phyloP scores from a whole-genome alignment of 257 asterid species.

The Przewalskia tangutica region DNA sequence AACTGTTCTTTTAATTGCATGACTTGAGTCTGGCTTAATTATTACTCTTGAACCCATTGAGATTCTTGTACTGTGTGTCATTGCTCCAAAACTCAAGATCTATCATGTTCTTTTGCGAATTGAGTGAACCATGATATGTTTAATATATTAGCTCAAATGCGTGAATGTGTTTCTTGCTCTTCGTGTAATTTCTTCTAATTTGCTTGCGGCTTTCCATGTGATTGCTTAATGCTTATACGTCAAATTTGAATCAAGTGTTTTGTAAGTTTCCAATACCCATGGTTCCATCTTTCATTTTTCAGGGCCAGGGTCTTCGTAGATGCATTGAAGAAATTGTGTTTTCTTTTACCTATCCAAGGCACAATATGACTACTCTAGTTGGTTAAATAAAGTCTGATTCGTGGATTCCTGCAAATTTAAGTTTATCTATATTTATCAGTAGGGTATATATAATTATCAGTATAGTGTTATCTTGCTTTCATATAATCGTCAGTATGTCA shows the following conservation, averaged over 20 bases:
- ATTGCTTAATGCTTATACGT: no score
- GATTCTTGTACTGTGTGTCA: no score
- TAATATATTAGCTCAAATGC: background rate
- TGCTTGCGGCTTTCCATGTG: background rate
- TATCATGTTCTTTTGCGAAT: background rate
- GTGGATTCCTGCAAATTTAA: background rate
- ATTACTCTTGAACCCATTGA: no score
- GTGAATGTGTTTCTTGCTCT: background rate
- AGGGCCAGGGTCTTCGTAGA: conserved; percentile 60
- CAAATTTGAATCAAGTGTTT: background rate
- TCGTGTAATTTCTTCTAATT: background rate
- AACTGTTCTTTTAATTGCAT: no score
- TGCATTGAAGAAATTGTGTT: conserved; percentile 83
- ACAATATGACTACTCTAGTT: background rate
- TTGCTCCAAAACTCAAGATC: background rate
- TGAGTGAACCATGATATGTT: background rate
- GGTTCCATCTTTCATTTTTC: conserved; percentile 17
- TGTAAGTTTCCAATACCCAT: background rate
- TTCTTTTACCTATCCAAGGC: conserved; percentile 79
- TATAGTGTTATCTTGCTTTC: background rate
- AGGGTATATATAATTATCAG: background rate
- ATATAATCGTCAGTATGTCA: no score
- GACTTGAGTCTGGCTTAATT: no score
- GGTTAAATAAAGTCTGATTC: background rate
- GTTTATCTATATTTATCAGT: background rate